phyloP scores from a whole-genome alignment of 2,329 filamentous ascomycete species.

The Arachnomyces sp. region DNA sequence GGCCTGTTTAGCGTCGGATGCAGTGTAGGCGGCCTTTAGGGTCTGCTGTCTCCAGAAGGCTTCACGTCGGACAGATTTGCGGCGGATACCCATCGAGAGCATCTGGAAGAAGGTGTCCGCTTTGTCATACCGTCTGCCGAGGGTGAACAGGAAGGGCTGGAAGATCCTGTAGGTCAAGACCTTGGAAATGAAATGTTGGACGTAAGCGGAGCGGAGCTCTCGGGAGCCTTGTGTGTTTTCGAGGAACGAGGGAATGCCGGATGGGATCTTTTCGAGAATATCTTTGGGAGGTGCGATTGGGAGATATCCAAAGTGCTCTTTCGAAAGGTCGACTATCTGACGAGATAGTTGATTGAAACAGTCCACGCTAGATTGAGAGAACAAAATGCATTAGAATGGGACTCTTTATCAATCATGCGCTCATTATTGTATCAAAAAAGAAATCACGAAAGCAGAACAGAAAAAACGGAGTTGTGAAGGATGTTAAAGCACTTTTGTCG shows the following conservation, averaged over 20 bases:
- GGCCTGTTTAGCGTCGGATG: constrained; percentile 48
- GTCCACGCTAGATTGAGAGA: constrained; percentile 39
- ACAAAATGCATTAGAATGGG: constrained; percentile 34
- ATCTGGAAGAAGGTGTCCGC: constrained; percentile 49
- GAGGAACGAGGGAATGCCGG: constrained; percentile 48
- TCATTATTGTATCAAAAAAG: neutral
- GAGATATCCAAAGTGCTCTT: constrained; percentile 46
- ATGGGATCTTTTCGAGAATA: constrained; percentile 44
- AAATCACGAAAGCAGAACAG: neutral
- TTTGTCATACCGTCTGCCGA: constrained; percentile 48
- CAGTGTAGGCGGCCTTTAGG: constrained; percentile 50
- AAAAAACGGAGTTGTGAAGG: constrained; percentile 4
- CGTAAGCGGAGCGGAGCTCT: constrained; percentile 47
- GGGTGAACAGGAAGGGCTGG: constrained; percentile 51
- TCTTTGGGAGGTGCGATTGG: constrained; percentile 45
- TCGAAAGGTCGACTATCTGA: constrained; percentile 45
- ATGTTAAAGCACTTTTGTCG: constrained; percentile 1
- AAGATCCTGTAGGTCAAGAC: constrained; percentile 51
- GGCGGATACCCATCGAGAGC: constrained; percentile 49
- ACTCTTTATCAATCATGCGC: constrained; percentile 29
- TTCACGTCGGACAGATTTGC: constrained; percentile 50
- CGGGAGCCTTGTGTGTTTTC: constrained; percentile 46
- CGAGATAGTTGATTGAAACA: constrained; percentile 46
- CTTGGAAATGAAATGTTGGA: constrained; percentile 50
- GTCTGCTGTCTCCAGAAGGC: constrained; percentile 54